Evolutionary conservation across 2,329 filamentous ascomycete genomes (phyloP), one percentile per base, ranked within the genome.

Genomic region (Sclerotinia spermophila): DNA sequence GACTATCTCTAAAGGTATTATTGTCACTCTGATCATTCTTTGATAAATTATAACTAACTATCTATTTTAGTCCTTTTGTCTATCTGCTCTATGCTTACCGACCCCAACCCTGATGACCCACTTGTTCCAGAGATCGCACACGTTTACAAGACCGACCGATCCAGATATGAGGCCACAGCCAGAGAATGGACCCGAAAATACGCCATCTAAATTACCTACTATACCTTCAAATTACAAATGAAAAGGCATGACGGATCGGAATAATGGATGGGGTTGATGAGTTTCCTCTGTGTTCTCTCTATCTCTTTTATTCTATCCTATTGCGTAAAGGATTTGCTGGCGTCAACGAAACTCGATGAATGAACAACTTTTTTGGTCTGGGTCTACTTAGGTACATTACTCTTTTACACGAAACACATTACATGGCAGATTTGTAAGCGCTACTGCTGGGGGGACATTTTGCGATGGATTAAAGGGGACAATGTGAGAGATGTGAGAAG

Each of bases 171-270:
- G 85, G 92, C 93, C 76, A 98, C 94, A 71, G 96, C 96, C 73
- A 88, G 95, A 78, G 96, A 99, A 85, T 99, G 96, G 96, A 99
- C 96, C 79, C 90, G 95, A 83, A 99, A 99, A 88, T 98, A 98
- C 82, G 96, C 96, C 81, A 96, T 98, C 83, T 98, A 89, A 72
- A 44, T 53, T 40, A 67, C 35, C 38, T 33, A 13, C 11, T 53
- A 44, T 30, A 58, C 53, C 65, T 59, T 67, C 48, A 70, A 67
- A 58, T 67, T 67, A 64, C 67, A 61, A 48, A 64, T 64, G 44
- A 62, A 44, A 66, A 66, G 35, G 62, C 62, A 66, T 66, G 30
- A 53, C 35, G 62, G 62, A 66, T 66, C 35, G 62, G 62, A 66
- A 66, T 66, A 53, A 66, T 53, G 62, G 48, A 66, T 66, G 62